Base-by-base conservation (phyloP, 1,284 basidiomycete species). In the Puccinia hordei region DNA sequence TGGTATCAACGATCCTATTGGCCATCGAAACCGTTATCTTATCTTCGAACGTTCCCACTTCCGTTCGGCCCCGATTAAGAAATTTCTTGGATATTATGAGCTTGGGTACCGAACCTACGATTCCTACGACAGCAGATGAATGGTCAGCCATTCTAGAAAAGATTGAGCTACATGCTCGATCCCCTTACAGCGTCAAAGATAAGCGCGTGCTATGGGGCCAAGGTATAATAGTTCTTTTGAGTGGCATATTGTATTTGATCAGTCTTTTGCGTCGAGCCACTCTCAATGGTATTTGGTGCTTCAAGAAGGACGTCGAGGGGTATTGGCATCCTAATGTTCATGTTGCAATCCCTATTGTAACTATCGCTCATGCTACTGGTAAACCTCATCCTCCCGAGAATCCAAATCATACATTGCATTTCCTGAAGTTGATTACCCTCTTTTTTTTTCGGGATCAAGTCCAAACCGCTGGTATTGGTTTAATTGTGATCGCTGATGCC, bases 241-340 rank as follows among this genome's bases (percentile, higher is more conserved):
- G 76, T 71, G 76, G 76, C 3, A 30, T 69, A n/a, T 24, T 78
- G 19, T 78, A 78, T 27, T 44, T 78, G 17, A 57, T 53, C 30
- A 68, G 59, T 27, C 53, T 78, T 15, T 15, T 78, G 12, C 63
- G 76, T 17, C 46, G 76, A 24, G 66, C 51, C 24, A 69, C 61
- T 24, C 27, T 53, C 41, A 78, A 55, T 44, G 76, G 76, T 35
- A 38, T 78, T 12, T 78, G 76, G 76, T 78, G 76, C 66, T 49
- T 78, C 49, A 78, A 71, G 66, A 68, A 53, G 68, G 76, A 78
- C 51, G 65, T 69, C n/a, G 76, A 78, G 65, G 76, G 76, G 12
- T 78, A 78, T 22, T 78, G 76, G 76, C 76, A 66, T 55, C 76
- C 76, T 17, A 78, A 78, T 55, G 65, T 78, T 17, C 76, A 78